Evolutionary conservation across 306 rosid species (phyloP).

Genomic region (Malus sylvestris): DNA sequence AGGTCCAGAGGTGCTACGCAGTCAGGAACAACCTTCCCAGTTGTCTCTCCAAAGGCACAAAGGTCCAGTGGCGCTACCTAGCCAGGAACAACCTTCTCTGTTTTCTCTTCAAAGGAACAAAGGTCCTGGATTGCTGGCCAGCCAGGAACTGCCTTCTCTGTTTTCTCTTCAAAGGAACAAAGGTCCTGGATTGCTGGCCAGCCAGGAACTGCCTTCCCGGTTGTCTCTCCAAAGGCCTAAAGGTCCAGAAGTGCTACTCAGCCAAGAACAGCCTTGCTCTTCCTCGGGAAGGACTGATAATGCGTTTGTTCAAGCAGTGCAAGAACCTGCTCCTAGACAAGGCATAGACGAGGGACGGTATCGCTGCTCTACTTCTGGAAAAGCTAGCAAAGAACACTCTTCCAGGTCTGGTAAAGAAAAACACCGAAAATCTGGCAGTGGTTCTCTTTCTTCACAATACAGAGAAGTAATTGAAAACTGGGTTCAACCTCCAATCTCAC

Average conservation of each 20-base stretch:
- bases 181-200: not conserved
- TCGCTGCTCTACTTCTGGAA: slow-evolving; percentile 10
- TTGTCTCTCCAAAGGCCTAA: not conserved
- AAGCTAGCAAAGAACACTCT: not conserved
- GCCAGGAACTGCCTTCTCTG: not conserved
- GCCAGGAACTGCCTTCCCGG: not conserved
- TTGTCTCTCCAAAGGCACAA: slow-evolving; percentile 14
- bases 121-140: not conserved
- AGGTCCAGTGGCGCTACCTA: slow-evolving; percentile 6
- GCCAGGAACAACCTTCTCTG: not conserved
- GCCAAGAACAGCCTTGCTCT: slow-evolving; percentile 6
- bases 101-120: not conserved
- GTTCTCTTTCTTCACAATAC: not conserved
- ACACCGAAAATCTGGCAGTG: not conserved
- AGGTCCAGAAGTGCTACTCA: not conserved
- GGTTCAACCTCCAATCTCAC: slow-evolving; percentile 8
- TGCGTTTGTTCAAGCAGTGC: not conserved
- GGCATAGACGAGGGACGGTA: not conserved
- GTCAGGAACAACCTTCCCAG: not conserved
- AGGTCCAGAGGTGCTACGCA: not conserved
- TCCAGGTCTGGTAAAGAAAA: not conserved
- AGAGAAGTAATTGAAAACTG: slow-evolving; percentile 15
- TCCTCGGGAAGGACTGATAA: slow-evolving; percentile 1
- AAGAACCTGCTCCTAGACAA: slow-evolving; percentile 1
- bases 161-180: not conserved